phyloP scores from a whole-genome alignment of 345 rosid species.

The Noccaea bulbosa region DNA sequence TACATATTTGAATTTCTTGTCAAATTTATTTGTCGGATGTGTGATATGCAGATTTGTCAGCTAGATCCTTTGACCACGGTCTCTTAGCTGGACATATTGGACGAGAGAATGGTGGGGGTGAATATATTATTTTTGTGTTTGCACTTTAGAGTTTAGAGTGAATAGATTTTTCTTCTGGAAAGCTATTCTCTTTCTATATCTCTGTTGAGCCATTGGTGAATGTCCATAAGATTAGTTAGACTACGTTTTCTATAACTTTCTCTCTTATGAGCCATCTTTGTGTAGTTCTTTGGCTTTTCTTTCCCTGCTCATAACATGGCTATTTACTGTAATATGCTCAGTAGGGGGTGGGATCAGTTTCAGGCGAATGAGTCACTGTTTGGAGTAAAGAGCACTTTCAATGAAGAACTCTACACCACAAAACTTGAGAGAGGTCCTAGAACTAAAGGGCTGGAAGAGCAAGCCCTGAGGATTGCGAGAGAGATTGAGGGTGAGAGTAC shows the following conservation, averaged over 20 bases:
- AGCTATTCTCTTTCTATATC: slow-evolving; percentile 27
- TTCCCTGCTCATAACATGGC: slow-evolving; percentile 17
- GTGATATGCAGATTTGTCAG: slow-evolving; percentile 1
- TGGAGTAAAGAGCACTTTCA: slow-evolving; percentile 88
- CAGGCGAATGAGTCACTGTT: slow-evolving; percentile 69
- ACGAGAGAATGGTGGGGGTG: slow-evolving; percentile 21
- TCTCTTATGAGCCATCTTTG: slow-evolving; percentile 23
- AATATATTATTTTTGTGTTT: slow-evolving; percentile 11
- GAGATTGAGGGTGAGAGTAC: slow-evolving; percentile 95
- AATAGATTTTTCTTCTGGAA: slow-evolving; percentile 22
- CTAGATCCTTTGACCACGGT: slow-evolving; percentile 13
- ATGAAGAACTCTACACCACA: slow-evolving; percentile 92
- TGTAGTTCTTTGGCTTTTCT: slow-evolving; percentile 25
- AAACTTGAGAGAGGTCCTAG: slow-evolving; percentile 73
- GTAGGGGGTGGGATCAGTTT: slow-evolving; percentile 91
- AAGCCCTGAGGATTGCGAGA: slow-evolving; percentile 82
- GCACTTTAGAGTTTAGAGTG: slow-evolving; percentile 1
- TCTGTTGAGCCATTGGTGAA: slow-evolving; percentile 15
- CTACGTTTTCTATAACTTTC: neutral
- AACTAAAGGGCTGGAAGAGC: slow-evolving; percentile 66
- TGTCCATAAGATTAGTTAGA: slow-evolving; percentile 9
- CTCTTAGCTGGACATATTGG: slow-evolving; percentile 20
- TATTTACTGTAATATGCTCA: slow-evolving; percentile 25
- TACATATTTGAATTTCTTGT: slow-evolving; percentile 32
- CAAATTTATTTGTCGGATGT: slow-evolving; percentile 19